Conservation (phyloP, 441 rosid genomes). For the Lepidium campestre region DNA sequence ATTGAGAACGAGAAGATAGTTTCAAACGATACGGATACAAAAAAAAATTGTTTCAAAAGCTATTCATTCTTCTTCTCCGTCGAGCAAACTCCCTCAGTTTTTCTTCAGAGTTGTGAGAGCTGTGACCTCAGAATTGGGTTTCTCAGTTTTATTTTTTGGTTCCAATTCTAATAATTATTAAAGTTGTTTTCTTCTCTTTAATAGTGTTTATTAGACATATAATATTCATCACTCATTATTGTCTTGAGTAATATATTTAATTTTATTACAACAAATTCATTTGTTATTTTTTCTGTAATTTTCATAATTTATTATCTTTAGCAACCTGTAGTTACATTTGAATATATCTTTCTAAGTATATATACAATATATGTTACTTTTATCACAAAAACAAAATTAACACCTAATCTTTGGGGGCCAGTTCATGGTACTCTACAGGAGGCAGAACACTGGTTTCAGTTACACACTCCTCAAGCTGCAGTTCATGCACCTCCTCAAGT, state of each 20-base stretch:
- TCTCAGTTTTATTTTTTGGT: background rate
- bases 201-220: background rate
- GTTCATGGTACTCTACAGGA: no score
- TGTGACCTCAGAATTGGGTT: conserved; percentile 32
- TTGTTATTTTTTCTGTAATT: background rate
- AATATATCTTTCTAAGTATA: background rate
- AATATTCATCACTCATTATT: conserved; percentile 20
- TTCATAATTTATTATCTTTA: background rate
- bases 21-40: background rate
- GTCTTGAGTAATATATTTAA: background rate
- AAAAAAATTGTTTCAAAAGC: background rate
- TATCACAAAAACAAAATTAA: background rate
- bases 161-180: background rate
- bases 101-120: conserved; percentile 13
- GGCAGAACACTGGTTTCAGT: no score
- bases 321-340: background rate
- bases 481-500: no score
- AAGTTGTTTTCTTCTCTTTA: background rate
- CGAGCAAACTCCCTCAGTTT: conserved; percentile 20
- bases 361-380: background rate
- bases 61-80: conserved; percentile 14
- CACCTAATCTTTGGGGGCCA: background rate
- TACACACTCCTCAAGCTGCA: no score
- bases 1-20: conserved; percentile 8
- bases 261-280: background rate